Conservation (phyloP, 768 basidiomycete species). For the Xanthoconium purpureum region DNA sequence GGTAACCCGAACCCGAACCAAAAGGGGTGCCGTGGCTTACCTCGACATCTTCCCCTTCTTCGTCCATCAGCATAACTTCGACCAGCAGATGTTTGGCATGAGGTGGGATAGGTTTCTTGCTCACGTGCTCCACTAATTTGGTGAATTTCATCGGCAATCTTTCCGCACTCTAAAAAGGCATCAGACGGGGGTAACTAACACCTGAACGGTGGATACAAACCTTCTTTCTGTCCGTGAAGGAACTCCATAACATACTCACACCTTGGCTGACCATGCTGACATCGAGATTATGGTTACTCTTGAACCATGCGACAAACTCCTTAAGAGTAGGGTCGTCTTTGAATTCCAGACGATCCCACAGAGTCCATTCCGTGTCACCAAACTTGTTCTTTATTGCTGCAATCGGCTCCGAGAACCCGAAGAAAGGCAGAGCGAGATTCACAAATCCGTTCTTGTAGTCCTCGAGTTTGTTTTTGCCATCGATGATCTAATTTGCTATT, state of each 20-base stretch:
- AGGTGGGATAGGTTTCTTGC: constrained; percentile 88
- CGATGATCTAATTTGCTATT: constrained; percentile 69
- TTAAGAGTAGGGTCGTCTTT: constrained; percentile 83
- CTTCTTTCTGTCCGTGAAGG: constrained; percentile 92
- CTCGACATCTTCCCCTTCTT: constrained; percentile 93
- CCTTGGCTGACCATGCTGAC: constrained; percentile 96
- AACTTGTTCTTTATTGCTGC: constrained; percentile 88
- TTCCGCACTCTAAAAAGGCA: constrained; percentile 68
- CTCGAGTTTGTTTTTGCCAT: constrained; percentile 90
- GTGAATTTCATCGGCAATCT: constrained; percentile 87
- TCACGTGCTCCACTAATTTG: constrained; percentile 87
- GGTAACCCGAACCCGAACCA: background rate
- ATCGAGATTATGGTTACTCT: constrained; percentile 77
- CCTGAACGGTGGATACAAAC: constrained; percentile 35
- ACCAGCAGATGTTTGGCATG: constrained; percentile 83
- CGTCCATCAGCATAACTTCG: constrained; percentile 93
- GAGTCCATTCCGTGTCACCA: constrained; percentile 86
- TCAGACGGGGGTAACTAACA: constrained; percentile 2
- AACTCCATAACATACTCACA: constrained; percentile 97
- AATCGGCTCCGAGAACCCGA: constrained; percentile 98
- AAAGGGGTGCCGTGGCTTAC: constrained; percentile 36
- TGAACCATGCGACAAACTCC: constrained; percentile 83
- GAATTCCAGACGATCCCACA: constrained; percentile 98
- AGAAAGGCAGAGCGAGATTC: constrained; percentile 97
- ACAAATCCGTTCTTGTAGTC: constrained; percentile 98